Percentiles rank a stretch among this genome's conserved stretches.
phyloP scores from a whole-genome alignment of 208 protist species.

The Naegleria gruberi region DNA sequence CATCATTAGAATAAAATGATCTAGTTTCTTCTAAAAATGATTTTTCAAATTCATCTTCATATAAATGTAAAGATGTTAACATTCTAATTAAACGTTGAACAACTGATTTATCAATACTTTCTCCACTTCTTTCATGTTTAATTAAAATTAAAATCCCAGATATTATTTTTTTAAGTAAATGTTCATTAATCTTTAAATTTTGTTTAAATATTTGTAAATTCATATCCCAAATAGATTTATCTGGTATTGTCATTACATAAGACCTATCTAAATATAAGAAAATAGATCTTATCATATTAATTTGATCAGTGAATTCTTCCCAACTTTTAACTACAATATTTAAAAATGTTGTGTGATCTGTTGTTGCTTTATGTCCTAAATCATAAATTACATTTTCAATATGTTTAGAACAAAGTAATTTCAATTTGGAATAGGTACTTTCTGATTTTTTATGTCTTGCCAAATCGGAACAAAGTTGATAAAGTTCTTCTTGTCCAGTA shows the following conservation, averaged over 20 bases:
- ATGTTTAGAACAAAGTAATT: neutral
- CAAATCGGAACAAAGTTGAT: neutral
- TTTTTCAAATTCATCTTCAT: conserved; percentile 20
- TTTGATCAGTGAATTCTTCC: neutral
- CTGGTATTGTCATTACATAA: neutral
- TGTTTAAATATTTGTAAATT: neutral
- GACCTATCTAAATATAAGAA: conserved; percentile 18
- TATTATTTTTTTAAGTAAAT: neutral
- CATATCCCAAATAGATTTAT: neutral
- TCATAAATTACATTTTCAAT: neutral
- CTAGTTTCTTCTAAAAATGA: conserved; percentile 2
- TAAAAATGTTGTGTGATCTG: neutral
- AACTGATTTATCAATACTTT: conserved; percentile 17
- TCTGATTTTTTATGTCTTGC: neutral
- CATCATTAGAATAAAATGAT: conserved; percentile 1
- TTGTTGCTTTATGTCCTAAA: neutral
- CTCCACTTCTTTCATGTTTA: conserved; percentile 12
- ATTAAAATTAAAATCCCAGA: neutral
- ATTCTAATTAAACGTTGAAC: conserved; percentile 12
- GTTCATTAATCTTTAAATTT: neutral
- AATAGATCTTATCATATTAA: neutral
- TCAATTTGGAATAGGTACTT: neutral
- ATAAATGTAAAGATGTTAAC: conserved; percentile 20
- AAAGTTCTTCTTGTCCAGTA: neutral
- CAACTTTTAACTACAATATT: neutral